These are phyloP conservation scores for Macadamia tetraphylla DNA, from an alignment of 164 flowering plant genomes.

Conservation along the genomic window DNA sequence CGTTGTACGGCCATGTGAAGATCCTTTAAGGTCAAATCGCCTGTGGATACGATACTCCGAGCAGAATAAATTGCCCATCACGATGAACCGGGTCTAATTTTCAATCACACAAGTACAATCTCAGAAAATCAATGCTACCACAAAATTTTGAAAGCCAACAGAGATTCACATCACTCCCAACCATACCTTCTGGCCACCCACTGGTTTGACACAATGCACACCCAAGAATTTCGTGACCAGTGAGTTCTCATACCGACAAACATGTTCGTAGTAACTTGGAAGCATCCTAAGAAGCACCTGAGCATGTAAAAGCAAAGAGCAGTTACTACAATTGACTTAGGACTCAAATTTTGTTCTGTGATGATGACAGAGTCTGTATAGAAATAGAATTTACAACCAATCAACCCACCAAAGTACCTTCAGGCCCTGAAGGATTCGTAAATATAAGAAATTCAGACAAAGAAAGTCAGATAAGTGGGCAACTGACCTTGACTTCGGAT, in stretches of 20 bases:
- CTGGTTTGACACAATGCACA: constrained; percentile 74
- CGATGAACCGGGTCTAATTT: constrained; percentile 62
- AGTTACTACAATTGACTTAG: not conserved
- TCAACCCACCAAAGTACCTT: not conserved
- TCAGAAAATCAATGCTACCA: not conserved
- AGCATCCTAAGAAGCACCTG: constrained; percentile 80
- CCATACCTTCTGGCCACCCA: constrained; percentile 68
- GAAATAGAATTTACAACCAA: not conserved
- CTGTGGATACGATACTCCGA: constrained; percentile 67
- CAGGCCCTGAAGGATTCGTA: not conserved
- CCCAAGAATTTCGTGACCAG: constrained; percentile 72
- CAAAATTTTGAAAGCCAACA: not conserved
- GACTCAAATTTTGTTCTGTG: not conserved
- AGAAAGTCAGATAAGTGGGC: not conserved
- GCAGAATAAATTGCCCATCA: constrained; percentile 79
- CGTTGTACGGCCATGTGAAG: constrained; percentile 70
- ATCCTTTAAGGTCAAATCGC: constrained; percentile 74
- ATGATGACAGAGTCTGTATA: not conserved
- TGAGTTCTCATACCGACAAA: constrained; percentile 54
- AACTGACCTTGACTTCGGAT: constrained; percentile 78
- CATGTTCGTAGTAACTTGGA: constrained; percentile 62
- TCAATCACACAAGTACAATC: constrained; percentile 1
- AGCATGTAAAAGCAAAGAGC: not conserved
- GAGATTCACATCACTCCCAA: not conserved
- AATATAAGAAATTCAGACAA: not conserved